Evolutionary conservation across 2,329 filamentous ascomycete species (phyloP).

Genomic region (Colletotrichum sojae): DNA sequence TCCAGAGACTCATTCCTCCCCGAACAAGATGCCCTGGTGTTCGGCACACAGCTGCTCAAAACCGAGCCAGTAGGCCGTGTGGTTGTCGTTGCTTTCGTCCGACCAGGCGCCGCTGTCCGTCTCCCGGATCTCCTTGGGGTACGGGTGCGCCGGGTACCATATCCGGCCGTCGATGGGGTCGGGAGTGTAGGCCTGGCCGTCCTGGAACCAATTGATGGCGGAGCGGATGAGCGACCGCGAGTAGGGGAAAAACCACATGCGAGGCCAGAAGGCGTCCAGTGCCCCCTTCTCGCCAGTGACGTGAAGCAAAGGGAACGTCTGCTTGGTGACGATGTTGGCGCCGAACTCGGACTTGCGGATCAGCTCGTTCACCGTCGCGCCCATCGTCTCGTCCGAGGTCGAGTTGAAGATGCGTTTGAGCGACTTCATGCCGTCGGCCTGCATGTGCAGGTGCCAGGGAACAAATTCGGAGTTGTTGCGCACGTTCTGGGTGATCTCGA

Average conservation of each 20-base stretch:
- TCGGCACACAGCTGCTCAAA: constrained; percentile 40
- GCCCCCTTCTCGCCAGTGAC: constrained; percentile 55
- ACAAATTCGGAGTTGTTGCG: constrained; percentile 46
- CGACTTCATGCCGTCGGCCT: constrained; percentile 47
- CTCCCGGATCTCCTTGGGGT: constrained; percentile 34
- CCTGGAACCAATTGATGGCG: constrained; percentile 45
- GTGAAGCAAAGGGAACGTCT: constrained; percentile 55
- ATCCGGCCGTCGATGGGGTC: constrained; percentile 49
- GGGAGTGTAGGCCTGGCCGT: constrained; percentile 44
- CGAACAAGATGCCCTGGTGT: constrained; percentile 36
- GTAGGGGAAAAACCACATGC: constrained; percentile 57
- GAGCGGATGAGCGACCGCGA: constrained; percentile 49
- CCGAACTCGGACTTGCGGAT: constrained; percentile 51
- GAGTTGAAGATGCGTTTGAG: constrained; percentile 50
- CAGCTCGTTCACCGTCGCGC: constrained; percentile 48
- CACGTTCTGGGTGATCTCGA: constrained; percentile 43
- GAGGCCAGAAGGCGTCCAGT: constrained; percentile 50
- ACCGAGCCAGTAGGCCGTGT: constrained; percentile 35
- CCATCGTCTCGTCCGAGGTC: constrained; percentile 47
- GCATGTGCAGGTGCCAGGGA: constrained; percentile 51
- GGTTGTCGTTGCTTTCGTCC: constrained; percentile 39
- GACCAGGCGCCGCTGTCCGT: constrained; percentile 40
- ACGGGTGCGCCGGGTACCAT: constrained; percentile 45
- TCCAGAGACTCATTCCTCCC: constrained; percentile 24
- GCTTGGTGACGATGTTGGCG: constrained; percentile 54